These are phyloP conservation scores for Carex arenaria DNA, from an alignment of 202 grass and related monocot species.

Conservation along the genomic window DNA sequence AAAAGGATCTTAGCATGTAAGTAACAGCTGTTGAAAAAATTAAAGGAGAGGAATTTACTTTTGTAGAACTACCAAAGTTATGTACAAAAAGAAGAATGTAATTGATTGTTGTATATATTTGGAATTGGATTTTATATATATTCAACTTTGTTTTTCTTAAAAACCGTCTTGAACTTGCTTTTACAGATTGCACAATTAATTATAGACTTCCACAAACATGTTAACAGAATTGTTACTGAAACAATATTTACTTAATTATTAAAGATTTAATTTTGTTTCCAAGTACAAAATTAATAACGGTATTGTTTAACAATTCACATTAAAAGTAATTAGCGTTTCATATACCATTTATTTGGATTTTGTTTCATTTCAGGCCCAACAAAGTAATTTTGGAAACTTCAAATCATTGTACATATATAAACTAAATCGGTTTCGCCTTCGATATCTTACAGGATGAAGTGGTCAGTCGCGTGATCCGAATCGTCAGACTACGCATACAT, in stretches of 20 bases:
- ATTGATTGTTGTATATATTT: background rate
- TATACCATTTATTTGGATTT: no score
- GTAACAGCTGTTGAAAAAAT: conserved; percentile 33
- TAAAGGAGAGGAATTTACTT: background rate
- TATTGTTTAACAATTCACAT: no score
- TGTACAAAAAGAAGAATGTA: background rate
- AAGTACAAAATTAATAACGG: no score
- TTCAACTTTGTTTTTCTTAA: background rate
- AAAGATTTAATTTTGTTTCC: no score
- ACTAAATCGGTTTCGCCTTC: background rate
- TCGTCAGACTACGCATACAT: background rate
- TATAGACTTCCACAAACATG: no score
- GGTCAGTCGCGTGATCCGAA: background rate
- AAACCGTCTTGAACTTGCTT: background rate
- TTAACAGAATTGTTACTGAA: no score
- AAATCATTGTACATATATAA: background rate
- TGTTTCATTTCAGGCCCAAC: no score
- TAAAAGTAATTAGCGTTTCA: no score
- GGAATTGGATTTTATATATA: background rate
- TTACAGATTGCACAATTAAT: no score
- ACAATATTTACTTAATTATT: no score
- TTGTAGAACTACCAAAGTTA: conserved; percentile 7
- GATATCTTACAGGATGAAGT: no score
- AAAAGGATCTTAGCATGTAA: conserved; percentile 31
- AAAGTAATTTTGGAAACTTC: background rate